Evolutionary conservation across 2,329 filamentous ascomycete species (phyloP), one percentile per base, ranked within the genome.

Genomic region (Tolypocladium pustulatum): DNA sequence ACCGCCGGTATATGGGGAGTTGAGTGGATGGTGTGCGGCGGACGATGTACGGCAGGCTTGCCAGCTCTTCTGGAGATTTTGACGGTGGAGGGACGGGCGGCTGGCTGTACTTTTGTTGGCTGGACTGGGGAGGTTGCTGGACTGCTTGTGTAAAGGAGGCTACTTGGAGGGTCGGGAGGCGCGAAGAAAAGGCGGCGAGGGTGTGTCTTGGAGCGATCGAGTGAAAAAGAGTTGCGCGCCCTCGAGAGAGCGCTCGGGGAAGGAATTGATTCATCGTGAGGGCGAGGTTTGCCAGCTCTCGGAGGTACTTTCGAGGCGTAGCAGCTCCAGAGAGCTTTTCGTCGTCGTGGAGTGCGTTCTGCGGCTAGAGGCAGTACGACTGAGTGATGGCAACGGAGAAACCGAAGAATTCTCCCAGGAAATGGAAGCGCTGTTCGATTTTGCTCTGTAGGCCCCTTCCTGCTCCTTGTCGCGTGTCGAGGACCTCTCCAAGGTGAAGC

Each of bases 1-100:
- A 77, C 64, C 85, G 78, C 20, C 85, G 78, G 75, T 97, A 99
- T 52, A 97, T 82, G 30, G 90, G 85, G 3, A 94, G 76, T 64
- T 90, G 84, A 54, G 85, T 82, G 41, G 83, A 86, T 1, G 79
- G 75, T 3, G 90, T 93, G 61, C 91, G 87, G 56, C 78, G 78
- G 63, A 97, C 81, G 66, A 86, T 81, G 77, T 91, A 96, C 13
- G 83, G 81, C 30, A 65, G 59, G 15, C 62, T 55, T 15, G 63
- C 62, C 15, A 74, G 65, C 55, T 73, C 65, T 40, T 70, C 65
- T 10, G 60, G 55, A 0, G 70, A 66, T 57, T 70, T 72, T 12
- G 68, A 63, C 5, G 72, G 69, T 1, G 66, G 65, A 22, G 71
- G 69, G 6, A 66, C 60, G 51, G 69, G 66, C 6, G 63, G 59